Base-by-base conservation (phyloP, 2,329 filamentous ascomycete species). In the Aspergillus ochraceus region DNA sequence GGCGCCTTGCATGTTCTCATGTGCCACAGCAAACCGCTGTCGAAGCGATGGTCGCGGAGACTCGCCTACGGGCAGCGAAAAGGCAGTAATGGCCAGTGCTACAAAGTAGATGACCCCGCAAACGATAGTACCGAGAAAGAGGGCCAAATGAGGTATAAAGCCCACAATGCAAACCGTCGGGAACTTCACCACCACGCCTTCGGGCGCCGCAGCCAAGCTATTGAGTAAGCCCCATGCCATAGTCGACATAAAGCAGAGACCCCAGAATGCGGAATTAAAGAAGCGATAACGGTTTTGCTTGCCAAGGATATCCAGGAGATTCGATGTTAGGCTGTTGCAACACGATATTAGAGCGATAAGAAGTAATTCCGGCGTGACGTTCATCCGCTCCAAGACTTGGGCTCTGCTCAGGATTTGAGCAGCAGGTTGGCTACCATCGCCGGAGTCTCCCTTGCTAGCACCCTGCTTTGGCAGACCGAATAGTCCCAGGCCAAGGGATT, bases 111-210 rank as follows among this genome's bases (percentile, higher is more conserved):
- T 96, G 8, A 81, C 70, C 2, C 86, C 81, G 71, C 95, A 98
- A 17, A 89, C 79, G 5, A 86, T 60, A 51, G 97, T 97, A 0
- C 94, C 95, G 8, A 84, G 69, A 1, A 98, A 77, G 12, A 98
- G 91, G 24, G 97, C 80, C n/a, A 98, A 83, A 74, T 98, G 94
- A 1, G 95, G 95, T 39, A 98, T 90, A 73, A 98, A 97, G 0
- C 94, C 92, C 30, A 98, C 90, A 60, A 98, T 92, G 70, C 91
- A 97, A 46, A 98, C 92, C 0, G 93, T 97, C 3, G 95, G 95
- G 65, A 96, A 97, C 61, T 91, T 86, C 47, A 97, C 81, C 11
- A 97, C 81, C 4, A 91, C 89, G 55, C 66, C 76, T 64, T 77
- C 77, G 29, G 75, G 76, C 49, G 74, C 74, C n/a, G 78, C 63